These are phyloP conservation scores for Phialemonium atrogriseum DNA, from an alignment of 2,329 filamentous ascomycete species.

Conservation along the genomic window DNA sequence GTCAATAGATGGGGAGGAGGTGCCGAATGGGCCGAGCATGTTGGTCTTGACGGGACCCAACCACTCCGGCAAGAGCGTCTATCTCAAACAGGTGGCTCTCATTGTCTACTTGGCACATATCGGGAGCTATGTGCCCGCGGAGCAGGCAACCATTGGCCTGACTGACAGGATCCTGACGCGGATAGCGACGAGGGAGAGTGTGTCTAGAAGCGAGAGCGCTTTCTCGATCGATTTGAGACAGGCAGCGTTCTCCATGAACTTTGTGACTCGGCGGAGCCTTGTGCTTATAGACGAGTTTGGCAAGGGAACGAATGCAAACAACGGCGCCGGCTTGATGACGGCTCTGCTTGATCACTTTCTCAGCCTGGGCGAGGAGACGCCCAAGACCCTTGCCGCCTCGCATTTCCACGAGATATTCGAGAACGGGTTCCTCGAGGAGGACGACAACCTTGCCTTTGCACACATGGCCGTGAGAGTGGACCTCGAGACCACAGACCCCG, in stretches of 20 bases:
- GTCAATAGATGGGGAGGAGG: conserved; percentile 7
- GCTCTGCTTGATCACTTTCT: conserved; percentile 51
- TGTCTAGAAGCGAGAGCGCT: conserved; percentile 50
- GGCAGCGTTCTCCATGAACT: conserved; percentile 65
- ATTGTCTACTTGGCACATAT: conserved; percentile 91
- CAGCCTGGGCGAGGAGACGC: conserved; percentile 32
- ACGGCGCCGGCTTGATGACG: conserved; percentile 50
- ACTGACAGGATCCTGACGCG: conserved; percentile 90
- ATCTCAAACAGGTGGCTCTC: conserved; percentile 85
- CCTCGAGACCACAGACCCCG: conserved; percentile 34
- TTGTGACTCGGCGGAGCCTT: conserved; percentile 68
- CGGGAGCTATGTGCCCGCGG: conserved; percentile 84
- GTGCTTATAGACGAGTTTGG: conserved; percentile 91
- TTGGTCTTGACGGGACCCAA: conserved; percentile 87
- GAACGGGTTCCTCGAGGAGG: conserved; percentile 43
- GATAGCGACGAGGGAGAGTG: conserved; percentile 64
- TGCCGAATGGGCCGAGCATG: conserved; percentile 46
- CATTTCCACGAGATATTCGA: conserved; percentile 70
- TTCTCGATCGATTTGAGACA: conserved; percentile 80
- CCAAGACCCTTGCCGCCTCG: conserved; percentile 53
- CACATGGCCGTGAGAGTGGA: conserved; percentile 67
- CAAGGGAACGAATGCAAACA: conserved; percentile 51
- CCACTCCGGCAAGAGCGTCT: conserved; percentile 93
- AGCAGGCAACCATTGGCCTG: conserved; percentile 66
- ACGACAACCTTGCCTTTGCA: conserved; percentile 46